Evolutionary conservation across 1,284 basidiomycete species (phyloP), one percentile per base, ranked within the genome.

Genomic region (Pseudomicrostroma phylloplanum): DNA sequence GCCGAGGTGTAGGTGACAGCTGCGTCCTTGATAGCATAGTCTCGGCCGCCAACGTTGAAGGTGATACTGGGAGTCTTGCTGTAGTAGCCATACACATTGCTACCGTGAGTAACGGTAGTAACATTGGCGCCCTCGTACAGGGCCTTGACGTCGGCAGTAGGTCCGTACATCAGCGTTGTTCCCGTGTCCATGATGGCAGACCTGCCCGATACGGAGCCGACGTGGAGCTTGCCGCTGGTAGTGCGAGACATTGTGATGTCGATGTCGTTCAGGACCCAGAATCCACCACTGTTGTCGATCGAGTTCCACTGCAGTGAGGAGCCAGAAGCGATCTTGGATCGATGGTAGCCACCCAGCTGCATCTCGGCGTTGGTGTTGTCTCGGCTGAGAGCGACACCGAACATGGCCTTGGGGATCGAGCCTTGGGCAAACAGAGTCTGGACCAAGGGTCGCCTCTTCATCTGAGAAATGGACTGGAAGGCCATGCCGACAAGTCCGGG

Each of bases 401-500:
- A 17, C 51, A 54, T 54, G 21, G 17, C 51, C 25, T 25, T 21
- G 21, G 51, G 51, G 21, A 54, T 54, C 7, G 51, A 8, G 17
- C 25, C 51, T 7, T 54, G 13, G 15, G 21, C 21, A 8, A 15
- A 15, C 4, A 54, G 51, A 6, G 6, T 54, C 51, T 54, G 51
- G 51, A 54, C 13, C 21, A 54, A 25, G 17, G 51, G 51, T 2
- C 51, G 51, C n/a, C 51, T 19, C 13, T 25, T 25, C 13, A 54
- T 23, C 21, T 15, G 13, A 15, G 51, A 54, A 19, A 54, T 25
- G 6, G 51, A 17, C 51, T 54, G 8, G 21, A 54, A 54, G 2
- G 51, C 51, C 51, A 54, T 54, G 51, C 51, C 51, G 15, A 54
- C 21, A 2, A 54, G n/a, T 23, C 51, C 51, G 13, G 51, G 51